These are phyloP conservation scores for Daedalea quercina DNA, from an alignment of 768 basidiomycete species.

Conservation along the genomic window DNA sequence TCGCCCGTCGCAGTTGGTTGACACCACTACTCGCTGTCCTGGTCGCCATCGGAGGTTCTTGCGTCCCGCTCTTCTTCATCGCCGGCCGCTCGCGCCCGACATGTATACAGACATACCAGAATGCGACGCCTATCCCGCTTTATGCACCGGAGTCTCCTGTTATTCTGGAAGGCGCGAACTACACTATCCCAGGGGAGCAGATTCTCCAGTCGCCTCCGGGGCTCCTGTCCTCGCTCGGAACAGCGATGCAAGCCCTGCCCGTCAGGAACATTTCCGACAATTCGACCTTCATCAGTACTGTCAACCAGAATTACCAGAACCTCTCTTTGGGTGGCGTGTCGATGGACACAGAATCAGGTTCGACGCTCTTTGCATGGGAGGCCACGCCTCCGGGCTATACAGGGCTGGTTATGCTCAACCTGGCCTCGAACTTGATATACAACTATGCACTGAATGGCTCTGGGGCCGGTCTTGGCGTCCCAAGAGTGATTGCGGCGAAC, in stretches of 20 bases:
- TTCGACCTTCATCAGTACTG: constrained; percentile 47
- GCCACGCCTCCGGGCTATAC: constrained; percentile 50
- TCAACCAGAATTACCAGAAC: constrained; percentile 45
- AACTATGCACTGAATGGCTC: constrained; percentile 53
- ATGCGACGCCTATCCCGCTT: constrained; percentile 36
- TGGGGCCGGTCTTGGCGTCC: constrained; percentile 27
- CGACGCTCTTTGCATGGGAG: constrained; percentile 67
- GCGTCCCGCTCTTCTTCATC: constrained; percentile 64
- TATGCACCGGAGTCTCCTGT: constrained; percentile 46
- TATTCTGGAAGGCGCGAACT: not conserved
- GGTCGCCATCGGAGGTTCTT: constrained; percentile 52
- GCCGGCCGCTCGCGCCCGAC: constrained; percentile 37
- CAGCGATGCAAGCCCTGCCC: constrained; percentile 26
- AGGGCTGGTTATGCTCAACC: constrained; percentile 58
- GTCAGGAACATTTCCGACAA: constrained; percentile 46
- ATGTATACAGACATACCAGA: constrained; percentile 37
- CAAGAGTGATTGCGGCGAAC: constrained; percentile 50
- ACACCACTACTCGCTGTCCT: constrained; percentile 45
- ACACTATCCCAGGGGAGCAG: constrained; percentile 21
- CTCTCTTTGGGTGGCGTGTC: constrained; percentile 67
- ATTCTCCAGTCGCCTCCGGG: constrained; percentile 50
- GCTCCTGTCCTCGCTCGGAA: constrained; percentile 41
- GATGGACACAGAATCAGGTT: constrained; percentile 40
- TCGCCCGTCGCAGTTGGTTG: constrained; percentile 64
- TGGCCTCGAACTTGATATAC: constrained; percentile 61